Base-by-base conservation (phyloP, 176 grass and related monocot species). In the Alopecurus myosuroides region DNA sequence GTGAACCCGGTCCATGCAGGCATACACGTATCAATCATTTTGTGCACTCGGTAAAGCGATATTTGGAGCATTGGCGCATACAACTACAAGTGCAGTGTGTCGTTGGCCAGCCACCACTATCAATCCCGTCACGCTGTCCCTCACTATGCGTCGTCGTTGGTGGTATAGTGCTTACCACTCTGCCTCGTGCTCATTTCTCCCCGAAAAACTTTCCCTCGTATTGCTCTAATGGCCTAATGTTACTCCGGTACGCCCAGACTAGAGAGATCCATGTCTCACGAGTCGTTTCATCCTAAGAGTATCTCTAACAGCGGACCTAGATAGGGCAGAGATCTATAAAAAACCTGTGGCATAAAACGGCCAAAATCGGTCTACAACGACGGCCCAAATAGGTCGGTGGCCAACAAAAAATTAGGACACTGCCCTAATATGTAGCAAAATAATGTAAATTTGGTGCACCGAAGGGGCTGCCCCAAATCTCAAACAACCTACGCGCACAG, bases 1-100 rank as follows among this genome's bases (percentile, higher is more conserved):
- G 77, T 56, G 60, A 62, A 53, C 84, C 31, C 79, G 55, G 84
- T 86, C 65, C 84, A 79, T 86, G 74, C 88, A 56, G 74, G 55
- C 74, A 49, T 53, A 74, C 79, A 86, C 79, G 79, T 83, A 90
- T 55, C 84, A 78, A 86, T 86, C 84, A 82, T 90, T 86, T 55
- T 64, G 65, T 79, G 84, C 88, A 83, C 88, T 86, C 74, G 64
- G 48, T 72, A 65, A 82, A 80, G 8, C 18, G 49, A 12, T 73
- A 40, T 31, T 62, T 74, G 35, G 26, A 55, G 30, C 44, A 18
- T 50, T 4, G 5, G 46, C 11, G 14, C 48, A 29, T 15, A 29
- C 50, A 49, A 35, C n/a, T n/a, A n/a, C 23, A 71, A 25, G 69
- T 17, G 19, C 50, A 74, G 19, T 61, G 55, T 29, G 35, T 36